Evolutionary conservation across 495 filamentous ascomycete species (phyloP).

Genomic region (Immersiella caudata): DNA sequence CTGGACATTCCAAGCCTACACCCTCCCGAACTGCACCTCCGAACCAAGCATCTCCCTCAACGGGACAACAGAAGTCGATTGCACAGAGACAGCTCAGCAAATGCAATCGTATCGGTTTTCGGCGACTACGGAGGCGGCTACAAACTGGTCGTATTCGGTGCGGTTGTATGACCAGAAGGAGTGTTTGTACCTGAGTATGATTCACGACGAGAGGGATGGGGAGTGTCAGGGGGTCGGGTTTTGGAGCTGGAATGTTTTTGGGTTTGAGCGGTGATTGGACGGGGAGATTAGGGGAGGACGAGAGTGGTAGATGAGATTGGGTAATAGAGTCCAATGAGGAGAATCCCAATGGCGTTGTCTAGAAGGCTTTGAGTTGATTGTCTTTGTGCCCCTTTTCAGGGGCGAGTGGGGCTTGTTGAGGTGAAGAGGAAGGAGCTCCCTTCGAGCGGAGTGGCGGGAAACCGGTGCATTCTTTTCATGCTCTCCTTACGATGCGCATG

Average conservation of each 20-base stretch:
- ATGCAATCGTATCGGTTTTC: not conserved
- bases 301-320: not conserved
- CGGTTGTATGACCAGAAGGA: not conserved
- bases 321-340: too few species aligned
- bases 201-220: not conserved
- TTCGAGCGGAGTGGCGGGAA: too few species aligned
- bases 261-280: not conserved
- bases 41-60: not conserved
- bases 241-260: not conserved
- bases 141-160: not conserved
- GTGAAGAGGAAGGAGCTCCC: too few species aligned
- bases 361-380: too few species aligned
- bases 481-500: too few species aligned
- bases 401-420: too few species aligned
- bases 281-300: too few species aligned
- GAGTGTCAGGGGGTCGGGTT: not conserved
- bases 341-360: too few species aligned
- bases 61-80: not conserved
- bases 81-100: not conserved
- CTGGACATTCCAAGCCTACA: not conserved
- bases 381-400: too few species aligned
- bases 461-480: too few species aligned
- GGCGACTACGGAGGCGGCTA: not conserved
- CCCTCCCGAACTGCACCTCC: not conserved
- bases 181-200: not conserved